Conservation (phyloP, 768 basidiomycete genomes). For the Mycena belliarum region DNA sequence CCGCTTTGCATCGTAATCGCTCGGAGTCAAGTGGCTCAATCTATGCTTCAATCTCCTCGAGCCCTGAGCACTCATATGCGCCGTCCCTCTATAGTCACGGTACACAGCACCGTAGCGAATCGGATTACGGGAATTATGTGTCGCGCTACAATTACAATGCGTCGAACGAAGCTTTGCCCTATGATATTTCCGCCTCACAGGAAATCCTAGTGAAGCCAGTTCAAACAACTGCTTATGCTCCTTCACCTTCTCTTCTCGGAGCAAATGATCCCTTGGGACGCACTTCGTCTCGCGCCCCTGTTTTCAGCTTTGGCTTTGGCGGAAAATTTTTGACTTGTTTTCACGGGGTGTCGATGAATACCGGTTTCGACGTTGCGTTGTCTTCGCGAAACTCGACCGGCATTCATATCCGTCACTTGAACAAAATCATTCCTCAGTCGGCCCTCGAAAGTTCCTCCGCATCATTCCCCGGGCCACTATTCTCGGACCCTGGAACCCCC, state of each 20-base stretch:
- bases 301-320: conserved; percentile 92
- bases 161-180: conserved; percentile 18
- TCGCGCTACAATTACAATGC: conserved; percentile 28
- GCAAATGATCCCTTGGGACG: conserved; percentile 82
- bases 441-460: conserved; percentile 53
- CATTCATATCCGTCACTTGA: conserved; percentile 66
- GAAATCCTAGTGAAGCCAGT: conserved; percentile 40
- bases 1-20: conserved; percentile 11
- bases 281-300: conserved; percentile 69
- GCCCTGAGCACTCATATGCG: conserved; percentile 40
- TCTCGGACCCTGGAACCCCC: conserved; percentile 70
- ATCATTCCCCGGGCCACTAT: conserved; percentile 85
- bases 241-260: conserved; percentile 81
- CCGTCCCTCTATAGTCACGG: conserved; percentile 26
- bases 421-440: conserved; percentile 70
- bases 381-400: conserved; percentile 70
- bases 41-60: conserved; percentile 23
- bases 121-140: conserved; percentile 27
- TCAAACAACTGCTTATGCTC: conserved; percentile 65
- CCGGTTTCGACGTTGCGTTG: conserved; percentile 78
- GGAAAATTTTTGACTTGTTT: conserved; percentile 89
- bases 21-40: conserved; percentile 18
- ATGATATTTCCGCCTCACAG: conserved; percentile 27
- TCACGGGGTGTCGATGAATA: conserved; percentile 67
- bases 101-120: conserved; percentile 28